Evolutionary conservation across 805 yeast species (phyloP), one percentile per base, ranked within the genome.

Genomic region (Zygotorulaspora sp.): DNA sequence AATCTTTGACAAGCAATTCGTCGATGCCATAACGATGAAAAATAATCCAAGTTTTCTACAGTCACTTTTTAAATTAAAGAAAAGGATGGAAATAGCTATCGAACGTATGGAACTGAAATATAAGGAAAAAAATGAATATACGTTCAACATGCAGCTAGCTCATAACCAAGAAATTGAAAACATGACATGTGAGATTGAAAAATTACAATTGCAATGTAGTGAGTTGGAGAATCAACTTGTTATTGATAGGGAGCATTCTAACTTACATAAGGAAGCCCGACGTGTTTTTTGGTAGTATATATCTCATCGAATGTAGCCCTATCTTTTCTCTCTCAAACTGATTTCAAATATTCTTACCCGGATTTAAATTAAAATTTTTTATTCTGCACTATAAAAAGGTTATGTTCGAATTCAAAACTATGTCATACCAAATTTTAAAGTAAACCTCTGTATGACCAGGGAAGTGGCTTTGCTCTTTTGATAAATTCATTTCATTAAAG

Each of bases 81-180:
- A 58, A 40, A 65, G 62, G 38, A 72, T 71, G 36, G 62, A 68
- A 15, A 70, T 64, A 13, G 53, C 67, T 16, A 70, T 76, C 28
- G 53, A 60, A 10, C 38, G 51, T 3, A 81, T 81, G 52, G 85
- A 80, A 44, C 61, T 55, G 32, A 71, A 74, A 44, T 80, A 80
- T 46, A 74, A 72, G 51, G 77, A 72, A 21, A 79, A 86, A 85
- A 78, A 78, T 51, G 61, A 58, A 38, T 74, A 74, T 0, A 62
- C 83, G 32, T 66, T 72, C 34, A 67, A 65, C 13, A 74, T 74
- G 50, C 88, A 82, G 57, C 65, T 62, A n/a, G 57, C 58, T 36
- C 71, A 76, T 45, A 80, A 80, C 48, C 57, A 64, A 30, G 82
- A 75, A 38, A 70, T 82, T 40, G 77, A 72, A 38, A 52, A 47